phyloP scores from a whole-genome alignment of 306 rosid species.

The Prosopis cineraria region DNA sequence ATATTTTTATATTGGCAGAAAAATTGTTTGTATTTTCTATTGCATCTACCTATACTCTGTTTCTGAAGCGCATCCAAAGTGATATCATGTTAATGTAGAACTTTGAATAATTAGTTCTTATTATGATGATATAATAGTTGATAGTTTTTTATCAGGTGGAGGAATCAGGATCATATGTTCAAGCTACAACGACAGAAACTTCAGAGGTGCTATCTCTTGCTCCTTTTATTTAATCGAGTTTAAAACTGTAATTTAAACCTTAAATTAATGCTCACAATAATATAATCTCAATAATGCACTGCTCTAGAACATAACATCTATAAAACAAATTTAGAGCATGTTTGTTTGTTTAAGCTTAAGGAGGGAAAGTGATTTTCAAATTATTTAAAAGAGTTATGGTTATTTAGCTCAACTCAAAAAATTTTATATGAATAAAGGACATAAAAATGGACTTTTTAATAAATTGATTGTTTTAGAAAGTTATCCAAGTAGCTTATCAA shows the following conservation, averaged over 20 bases:
- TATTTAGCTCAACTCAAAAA: not conserved
- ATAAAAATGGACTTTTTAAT: no score
- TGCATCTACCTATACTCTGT: constrained; percentile 10
- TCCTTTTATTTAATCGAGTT: constrained; percentile 32
- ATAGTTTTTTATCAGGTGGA: constrained; percentile 53
- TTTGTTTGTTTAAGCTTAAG: not conserved
- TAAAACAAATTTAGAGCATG: constrained; percentile 5
- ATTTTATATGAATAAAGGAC: not conserved
- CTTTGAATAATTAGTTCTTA: constrained; percentile 18
- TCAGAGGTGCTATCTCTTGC: constrained; percentile 51
- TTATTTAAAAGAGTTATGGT: not conserved
- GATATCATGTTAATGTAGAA: not conserved
- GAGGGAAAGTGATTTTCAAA: not conserved
- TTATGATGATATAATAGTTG: constrained; percentile 23
- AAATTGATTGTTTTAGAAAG: not conserved
- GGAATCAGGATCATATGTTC: constrained; percentile 56
- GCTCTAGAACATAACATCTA: not conserved
- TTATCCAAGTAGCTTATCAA: not conserved
- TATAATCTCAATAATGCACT: constrained; percentile 22
- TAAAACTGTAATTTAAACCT: constrained; percentile 25
- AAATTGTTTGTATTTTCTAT: constrained; percentile 4
- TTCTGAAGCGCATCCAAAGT: constrained; percentile 7
- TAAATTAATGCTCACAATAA: not conserved
- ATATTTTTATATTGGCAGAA: constrained; percentile 6
- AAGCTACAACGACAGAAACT: constrained; percentile 49